Evolutionary conservation across 306 rosid genomes (phyloP).

Genomic region (Trifolium subterraneum): DNA sequence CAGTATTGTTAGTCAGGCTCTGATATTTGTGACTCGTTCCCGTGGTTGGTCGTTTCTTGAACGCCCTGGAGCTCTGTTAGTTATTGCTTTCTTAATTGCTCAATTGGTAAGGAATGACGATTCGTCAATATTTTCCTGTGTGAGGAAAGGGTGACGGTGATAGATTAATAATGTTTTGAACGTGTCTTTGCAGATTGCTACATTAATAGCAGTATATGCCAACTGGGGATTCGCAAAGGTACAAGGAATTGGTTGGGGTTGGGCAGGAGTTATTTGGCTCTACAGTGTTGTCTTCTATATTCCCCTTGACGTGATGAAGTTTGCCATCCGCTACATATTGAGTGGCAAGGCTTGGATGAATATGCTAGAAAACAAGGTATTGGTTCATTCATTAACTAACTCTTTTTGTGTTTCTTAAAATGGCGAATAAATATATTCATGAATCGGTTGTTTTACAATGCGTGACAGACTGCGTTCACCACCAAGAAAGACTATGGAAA

Average conservation of each 20-base stretch:
- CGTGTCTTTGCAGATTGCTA: slow-evolving; percentile 72
- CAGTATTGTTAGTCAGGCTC: slow-evolving; percentile 98
- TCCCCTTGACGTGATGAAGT: slow-evolving; percentile 83
- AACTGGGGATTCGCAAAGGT: slow-evolving; percentile 91
- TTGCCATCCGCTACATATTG: slow-evolving; percentile 83
- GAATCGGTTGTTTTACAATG: slow-evolving; percentile 36
- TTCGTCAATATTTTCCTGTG: slow-evolving; percentile 12
- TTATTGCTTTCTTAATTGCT: slow-evolving; percentile 71
- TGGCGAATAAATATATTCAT: slow-evolving; percentile 16
- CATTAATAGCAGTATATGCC: slow-evolving; percentile 89
- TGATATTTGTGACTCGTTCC: slow-evolving; percentile 92
- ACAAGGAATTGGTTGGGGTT: slow-evolving; percentile 91
- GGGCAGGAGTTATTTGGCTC: slow-evolving; percentile 99
- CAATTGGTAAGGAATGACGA: slow-evolving; percentile 69
- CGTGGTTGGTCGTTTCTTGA: slow-evolving; percentile 91
- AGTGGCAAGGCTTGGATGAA: slow-evolving; percentile 98
- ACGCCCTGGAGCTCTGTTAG: slow-evolving; percentile 79
- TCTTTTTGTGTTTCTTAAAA: slow-evolving; percentile 2
- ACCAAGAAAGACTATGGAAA: slow-evolving; percentile 98
- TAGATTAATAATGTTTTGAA: slow-evolving; percentile 29
- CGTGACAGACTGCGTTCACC: slow-evolving; percentile 91
- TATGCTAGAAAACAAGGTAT: slow-evolving; percentile 89
- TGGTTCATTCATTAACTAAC: not conserved
- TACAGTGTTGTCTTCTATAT: slow-evolving; percentile 86
- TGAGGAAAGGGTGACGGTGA: not conserved